phyloP scores from a whole-genome alignment of 2,329 filamentous ascomycete genomes.

The Venturia aucupariae region DNA sequence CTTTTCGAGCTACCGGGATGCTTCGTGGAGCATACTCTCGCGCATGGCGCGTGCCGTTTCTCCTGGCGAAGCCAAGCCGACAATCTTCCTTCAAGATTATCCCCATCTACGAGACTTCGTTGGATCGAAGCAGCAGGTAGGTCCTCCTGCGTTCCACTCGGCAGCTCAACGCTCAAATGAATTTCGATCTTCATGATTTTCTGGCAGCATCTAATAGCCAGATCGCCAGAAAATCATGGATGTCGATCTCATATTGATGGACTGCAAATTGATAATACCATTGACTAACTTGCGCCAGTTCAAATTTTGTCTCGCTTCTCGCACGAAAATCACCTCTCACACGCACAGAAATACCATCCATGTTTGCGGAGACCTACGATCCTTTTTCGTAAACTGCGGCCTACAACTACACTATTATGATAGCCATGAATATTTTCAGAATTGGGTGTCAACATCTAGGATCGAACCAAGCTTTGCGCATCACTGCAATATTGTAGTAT shows the following conservation, averaged over 20 bases:
- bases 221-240: no score
- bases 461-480: slow-evolving; percentile 35
- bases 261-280: no score
- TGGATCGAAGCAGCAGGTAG: neutral
- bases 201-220: no score
- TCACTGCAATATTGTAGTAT: neutral
- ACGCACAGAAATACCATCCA: slow-evolving; percentile 38
- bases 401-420: slow-evolving; percentile 34
- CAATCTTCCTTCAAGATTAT: slow-evolving; percentile 1
- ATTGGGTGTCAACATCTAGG: slow-evolving; percentile 31
- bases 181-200: no score
- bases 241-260: no score
- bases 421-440: slow-evolving; percentile 32
- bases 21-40: slow-evolving; percentile 41
- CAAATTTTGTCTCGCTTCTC: slow-evolving; percentile 34
- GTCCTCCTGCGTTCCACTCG: no score
- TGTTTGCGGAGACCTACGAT: slow-evolving; percentile 33
- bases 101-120: neutral
- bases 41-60: slow-evolving; percentile 25
- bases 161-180: no score
- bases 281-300: no score
- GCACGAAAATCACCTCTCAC: slow-evolving; percentile 36
- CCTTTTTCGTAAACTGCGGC: slow-evolving; percentile 39
- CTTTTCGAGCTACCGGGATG: slow-evolving; percentile 42
- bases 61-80: neutral